Conservation (phyloP, 164 flowering plant genomes). For the Sedum album region DNA sequence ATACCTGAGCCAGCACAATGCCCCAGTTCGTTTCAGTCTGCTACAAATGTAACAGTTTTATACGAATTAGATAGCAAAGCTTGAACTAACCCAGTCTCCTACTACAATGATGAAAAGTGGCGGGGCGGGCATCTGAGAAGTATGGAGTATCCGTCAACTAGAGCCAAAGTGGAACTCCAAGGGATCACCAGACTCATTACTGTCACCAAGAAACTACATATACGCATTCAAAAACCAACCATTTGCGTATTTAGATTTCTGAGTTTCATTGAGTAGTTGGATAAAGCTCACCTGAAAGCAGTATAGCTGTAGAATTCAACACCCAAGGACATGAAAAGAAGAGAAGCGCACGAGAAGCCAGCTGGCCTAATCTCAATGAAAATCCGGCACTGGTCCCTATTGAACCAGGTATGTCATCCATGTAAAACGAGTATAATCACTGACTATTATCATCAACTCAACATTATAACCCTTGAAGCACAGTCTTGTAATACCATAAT, state of each 20-base stretch:
- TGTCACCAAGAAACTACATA: constrained; percentile 62
- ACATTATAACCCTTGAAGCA: neutral
- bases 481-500: neutral
- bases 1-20: constrained; percentile 27
- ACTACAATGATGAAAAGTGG: constrained; percentile 40
- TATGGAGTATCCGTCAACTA: constrained; percentile 57
- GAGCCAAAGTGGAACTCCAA: constrained; percentile 69
- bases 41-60: neutral
- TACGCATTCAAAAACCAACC: neutral
- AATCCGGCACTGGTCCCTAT: constrained; percentile 38
- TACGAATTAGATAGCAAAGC: neutral
- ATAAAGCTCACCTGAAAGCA: constrained; percentile 37
- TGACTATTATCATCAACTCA: neutral
- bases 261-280: neutral
- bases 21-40: neutral
- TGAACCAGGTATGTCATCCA: constrained; percentile 41
- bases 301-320: constrained; percentile 60
- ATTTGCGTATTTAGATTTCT: neutral
- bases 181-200: constrained; percentile 74
- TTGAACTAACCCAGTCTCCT: constrained; percentile 73
- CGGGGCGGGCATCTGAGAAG: constrained; percentile 36
- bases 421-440: neutral
- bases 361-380: constrained; percentile 43
- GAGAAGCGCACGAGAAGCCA: constrained; percentile 42
- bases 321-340: constrained; percentile 48